Evolutionary conservation across 768 basidiomycete species (phyloP).

Genomic region (Gymnopilus junonius): DNA sequence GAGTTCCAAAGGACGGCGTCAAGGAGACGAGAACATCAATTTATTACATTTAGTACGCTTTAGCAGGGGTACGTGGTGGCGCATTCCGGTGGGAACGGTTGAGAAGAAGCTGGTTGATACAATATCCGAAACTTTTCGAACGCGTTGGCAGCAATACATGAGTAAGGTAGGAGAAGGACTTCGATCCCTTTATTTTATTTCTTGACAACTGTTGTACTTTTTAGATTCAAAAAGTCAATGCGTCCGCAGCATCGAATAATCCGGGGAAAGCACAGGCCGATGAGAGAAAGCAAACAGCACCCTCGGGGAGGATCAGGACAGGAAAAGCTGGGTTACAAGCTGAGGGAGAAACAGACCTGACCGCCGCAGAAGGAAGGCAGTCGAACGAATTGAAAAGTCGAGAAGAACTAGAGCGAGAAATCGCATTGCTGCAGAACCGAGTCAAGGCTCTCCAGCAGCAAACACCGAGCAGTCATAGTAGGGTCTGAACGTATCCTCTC

Average conservation of each 20-base stretch:
- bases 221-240: not conserved
- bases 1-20: not conserved
- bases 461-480: not conserved
- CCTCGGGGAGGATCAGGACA: not conserved
- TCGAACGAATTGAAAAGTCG: not conserved
- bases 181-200: not conserved
- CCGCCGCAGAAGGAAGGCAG: not conserved
- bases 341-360: not conserved
- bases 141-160: not conserved
- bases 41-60: not conserved
- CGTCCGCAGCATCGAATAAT: not conserved
- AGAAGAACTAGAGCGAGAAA: not conserved
- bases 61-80: not conserved
- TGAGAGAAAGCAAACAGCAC: not conserved
- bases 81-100: not conserved
- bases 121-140: not conserved
- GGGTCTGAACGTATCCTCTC: not conserved
- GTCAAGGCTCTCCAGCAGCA: not conserved
- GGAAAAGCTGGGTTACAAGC: not conserved
- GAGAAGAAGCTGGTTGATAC: not conserved
- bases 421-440: not conserved
- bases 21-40: not conserved
- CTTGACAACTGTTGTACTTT: not conserved
- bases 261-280: not conserved
- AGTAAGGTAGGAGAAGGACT: not conserved